Evolutionary conservation across 495 filamentous ascomycete genomes (phyloP).

Genomic region (Baudoinia panamericana): DNA sequence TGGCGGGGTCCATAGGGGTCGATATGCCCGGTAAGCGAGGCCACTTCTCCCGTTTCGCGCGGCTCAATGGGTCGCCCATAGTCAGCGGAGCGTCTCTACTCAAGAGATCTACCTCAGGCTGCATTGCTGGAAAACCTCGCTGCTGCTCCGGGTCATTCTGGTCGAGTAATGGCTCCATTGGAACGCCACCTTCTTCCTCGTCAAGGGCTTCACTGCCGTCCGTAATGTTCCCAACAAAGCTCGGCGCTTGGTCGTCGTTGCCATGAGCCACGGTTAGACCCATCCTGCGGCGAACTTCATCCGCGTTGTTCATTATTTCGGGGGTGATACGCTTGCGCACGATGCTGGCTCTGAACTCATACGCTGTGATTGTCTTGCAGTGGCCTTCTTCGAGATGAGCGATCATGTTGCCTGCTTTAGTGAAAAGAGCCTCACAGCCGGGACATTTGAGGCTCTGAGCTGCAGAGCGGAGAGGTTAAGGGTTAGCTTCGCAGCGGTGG

Average conservation of each 20-base stretch:
- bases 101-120: constrained; percentile 2
- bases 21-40: neutral
- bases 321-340: constrained; percentile 32
- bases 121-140: neutral
- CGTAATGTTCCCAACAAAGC: constrained; percentile 12
- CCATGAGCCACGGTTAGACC: neutral
- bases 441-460: constrained; percentile 35
- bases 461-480: too few species aligned
- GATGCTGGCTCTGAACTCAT: constrained; percentile 29
- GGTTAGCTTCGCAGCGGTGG: too few species aligned
- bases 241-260: constrained; percentile 3
- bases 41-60: constrained; percentile 5
- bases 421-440: constrained; percentile 35
- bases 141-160: constrained; percentile 1
- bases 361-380: constrained; percentile 28
- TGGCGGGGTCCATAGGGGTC: neutral
- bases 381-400: constrained; percentile 40
- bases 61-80: neutral
- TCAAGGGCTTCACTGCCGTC: constrained; percentile 6
- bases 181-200: constrained; percentile 21
- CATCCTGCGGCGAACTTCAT: neutral
- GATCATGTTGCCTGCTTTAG: constrained; percentile 33
- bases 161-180: neutral
- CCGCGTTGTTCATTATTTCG: constrained; percentile 16
- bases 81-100: neutral